A percentile compares a stretch with the other conserved stretches of the same genome.
phyloP scores from a whole-genome alignment of 768 basidiomycete species.

The Rhodotorula toruloides region DNA sequence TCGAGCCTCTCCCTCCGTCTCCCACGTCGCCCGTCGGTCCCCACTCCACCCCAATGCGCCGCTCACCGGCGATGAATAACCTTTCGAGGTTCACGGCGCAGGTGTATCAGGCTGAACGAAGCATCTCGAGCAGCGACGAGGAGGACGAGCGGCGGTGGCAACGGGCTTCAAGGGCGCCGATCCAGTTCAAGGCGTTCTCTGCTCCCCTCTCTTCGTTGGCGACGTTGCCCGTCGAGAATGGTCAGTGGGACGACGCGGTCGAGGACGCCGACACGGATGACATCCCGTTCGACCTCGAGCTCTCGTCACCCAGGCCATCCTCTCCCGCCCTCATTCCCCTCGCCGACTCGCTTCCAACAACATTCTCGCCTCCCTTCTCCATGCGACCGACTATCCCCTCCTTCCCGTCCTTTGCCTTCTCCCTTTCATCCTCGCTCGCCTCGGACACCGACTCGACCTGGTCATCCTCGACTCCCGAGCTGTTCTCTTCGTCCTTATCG shows the following conservation, averaged over 20 bases:
- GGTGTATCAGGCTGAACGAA: slow-evolving; percentile 15
- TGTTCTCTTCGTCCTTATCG: not conserved
- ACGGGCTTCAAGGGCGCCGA: not conserved
- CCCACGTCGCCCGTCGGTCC: not conserved
- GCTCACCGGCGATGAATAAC: slow-evolving; percentile 21
- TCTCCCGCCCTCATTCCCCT: not conserved
- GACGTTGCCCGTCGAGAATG: too few relatives aligned
- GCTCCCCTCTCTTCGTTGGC: too few relatives aligned
- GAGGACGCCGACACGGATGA: not conserved
- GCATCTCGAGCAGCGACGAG: too few relatives aligned
- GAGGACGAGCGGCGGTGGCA: not conserved
- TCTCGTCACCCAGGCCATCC: not conserved
- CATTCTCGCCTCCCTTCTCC: too few relatives aligned
- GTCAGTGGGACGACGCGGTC: not conserved
- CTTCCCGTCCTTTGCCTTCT: too few relatives aligned
- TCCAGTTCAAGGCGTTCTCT: not conserved
- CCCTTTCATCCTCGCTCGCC: too few relatives aligned
- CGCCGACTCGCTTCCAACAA: not conserved
- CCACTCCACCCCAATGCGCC: slow-evolving; percentile 21
- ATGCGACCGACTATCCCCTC: too few relatives aligned
- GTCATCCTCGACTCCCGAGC: not conserved
- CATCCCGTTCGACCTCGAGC: slow-evolving; percentile 12
- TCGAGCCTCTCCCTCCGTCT: slow-evolving; percentile 21
- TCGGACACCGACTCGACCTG: slow-evolving; percentile 20
- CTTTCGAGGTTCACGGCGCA: slow-evolving; percentile 25